These are phyloP conservation scores for Aspergillus hortae DNA, from an alignment of 2,329 filamentous ascomycete genomes.

Conservation along the genomic window DNA sequence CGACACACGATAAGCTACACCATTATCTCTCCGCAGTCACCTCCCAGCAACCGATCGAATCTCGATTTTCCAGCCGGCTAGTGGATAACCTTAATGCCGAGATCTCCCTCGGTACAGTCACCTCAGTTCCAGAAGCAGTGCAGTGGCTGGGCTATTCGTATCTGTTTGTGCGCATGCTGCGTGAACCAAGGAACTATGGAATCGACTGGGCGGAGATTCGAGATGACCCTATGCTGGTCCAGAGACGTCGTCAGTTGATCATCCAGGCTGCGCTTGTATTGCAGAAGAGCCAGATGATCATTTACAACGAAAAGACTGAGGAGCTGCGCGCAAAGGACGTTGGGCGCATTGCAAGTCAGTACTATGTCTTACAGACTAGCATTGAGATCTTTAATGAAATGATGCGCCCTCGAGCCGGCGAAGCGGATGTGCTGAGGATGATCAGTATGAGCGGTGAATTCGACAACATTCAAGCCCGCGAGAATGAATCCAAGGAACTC, in stretches of 20 bases:
- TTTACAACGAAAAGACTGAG: constrained; percentile 92
- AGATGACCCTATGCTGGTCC: constrained; percentile 83
- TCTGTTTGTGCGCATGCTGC: constrained; percentile 92
- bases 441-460: constrained; percentile 98
- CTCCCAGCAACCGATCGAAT: constrained; percentile 94
- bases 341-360: constrained; percentile 94
- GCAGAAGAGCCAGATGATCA: constrained; percentile 96
- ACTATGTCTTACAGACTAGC: constrained; percentile 88
- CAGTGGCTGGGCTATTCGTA: constrained; percentile 99
- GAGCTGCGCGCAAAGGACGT: constrained; percentile 93
- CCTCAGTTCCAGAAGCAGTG: constrained; percentile 86
- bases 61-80: constrained; percentile 87
- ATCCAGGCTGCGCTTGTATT: constrained; percentile 84
- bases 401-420: constrained; percentile 82
- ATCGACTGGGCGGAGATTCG: constrained; percentile 91
- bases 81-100: constrained; percentile 98
- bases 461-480: constrained; percentile 90
- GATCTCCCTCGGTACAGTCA: constrained; percentile 89
- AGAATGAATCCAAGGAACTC: constrained; percentile 88
- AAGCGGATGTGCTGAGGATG: constrained; percentile 93
- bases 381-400: constrained; percentile 94
- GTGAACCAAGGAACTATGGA: constrained; percentile 85
- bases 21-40: constrained; percentile 93
- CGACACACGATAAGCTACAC: constrained; percentile 84
- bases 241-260: constrained; percentile 77